Base-by-base conservation (phyloP, 306 rosid species). In the Morella rubra region DNA sequence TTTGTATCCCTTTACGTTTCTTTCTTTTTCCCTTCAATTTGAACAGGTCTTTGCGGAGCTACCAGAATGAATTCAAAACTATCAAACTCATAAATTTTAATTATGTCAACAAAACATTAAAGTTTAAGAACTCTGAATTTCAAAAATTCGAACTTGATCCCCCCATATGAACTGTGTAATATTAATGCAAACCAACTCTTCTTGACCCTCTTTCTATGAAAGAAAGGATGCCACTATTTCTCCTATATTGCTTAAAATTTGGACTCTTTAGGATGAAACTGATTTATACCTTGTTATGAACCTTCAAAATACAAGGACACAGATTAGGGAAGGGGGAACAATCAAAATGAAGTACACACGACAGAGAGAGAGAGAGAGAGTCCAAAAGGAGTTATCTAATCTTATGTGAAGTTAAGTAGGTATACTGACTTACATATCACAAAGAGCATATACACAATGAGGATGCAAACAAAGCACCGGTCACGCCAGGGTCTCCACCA, bases 401-500 rank as follows among this genome's bases (percentile, higher is more conserved):
- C 20, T 56, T 32, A 32, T 32, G 37, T 32, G 37, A 13, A 5
- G 8, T 12, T 7, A 72, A 77, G 76, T 12, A 77, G 79, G 50
- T 45, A 22, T 20, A 73, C 76, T 66, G 61, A 84, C 98, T 52
- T 90, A 95, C 99, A 79, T 79, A 91, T 90, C 84, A 95, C 84
- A 76, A 92, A 92, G 75, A 88, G 84, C 84, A 92, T 92, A 86
- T 90, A 92, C 50, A 84, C 7, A 71, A 89, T 24, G 81, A 95
- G 91, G 72, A 87, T 65, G 60, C 86, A 75, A 69, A 91, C 84
- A 81, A 88, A 88, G 85, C 89, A 85, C 53, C 87, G 97, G 75
- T 95, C 99, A 10, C 97, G 90, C 80, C 79, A 76, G 72, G 83
- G 71, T 74, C 97, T 90, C 97, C 96, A 84, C 82, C 83, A 73